These are phyloP conservation scores for Phaeosphaeria sp. DNA, from an alignment of 2,329 filamentous ascomycete genomes.

Conservation along the genomic window DNA sequence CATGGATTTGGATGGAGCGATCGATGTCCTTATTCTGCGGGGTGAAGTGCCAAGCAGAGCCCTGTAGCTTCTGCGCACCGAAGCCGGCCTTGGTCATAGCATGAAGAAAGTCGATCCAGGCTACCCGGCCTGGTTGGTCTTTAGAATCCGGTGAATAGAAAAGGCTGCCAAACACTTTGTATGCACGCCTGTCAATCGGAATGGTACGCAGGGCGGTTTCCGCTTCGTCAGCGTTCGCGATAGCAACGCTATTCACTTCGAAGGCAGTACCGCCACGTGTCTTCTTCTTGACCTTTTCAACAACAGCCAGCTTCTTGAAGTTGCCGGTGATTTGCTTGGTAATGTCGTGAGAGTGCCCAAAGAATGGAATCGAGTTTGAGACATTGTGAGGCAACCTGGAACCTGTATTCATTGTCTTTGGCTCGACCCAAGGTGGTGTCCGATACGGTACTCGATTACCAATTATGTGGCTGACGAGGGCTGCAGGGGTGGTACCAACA, in stretches of 20 bases:
- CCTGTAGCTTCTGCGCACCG: conserved; percentile 63
- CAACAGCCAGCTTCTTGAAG: conserved; percentile 10
- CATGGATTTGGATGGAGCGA: conserved; percentile 65
- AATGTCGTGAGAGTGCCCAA: no score
- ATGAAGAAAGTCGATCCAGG: conserved; percentile 62
- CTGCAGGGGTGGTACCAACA: conserved; percentile 8
- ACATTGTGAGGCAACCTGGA: conserved; percentile 1
- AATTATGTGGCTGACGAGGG: conserved; percentile 22
- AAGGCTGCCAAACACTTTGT: conserved; percentile 54
- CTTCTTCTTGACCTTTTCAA: conserved; percentile 9
- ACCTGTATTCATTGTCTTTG: not conserved
- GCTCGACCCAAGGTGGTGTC: conserved; percentile 55
- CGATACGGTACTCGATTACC: conserved; percentile 51
- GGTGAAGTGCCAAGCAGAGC: conserved; percentile 64
- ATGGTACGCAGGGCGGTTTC: not conserved
- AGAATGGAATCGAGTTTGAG: no score
- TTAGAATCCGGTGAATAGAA: conserved; percentile 44
- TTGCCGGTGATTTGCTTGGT: conserved; percentile 17
- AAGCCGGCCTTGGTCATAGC: conserved; percentile 62
- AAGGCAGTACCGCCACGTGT: conserved; percentile 5
- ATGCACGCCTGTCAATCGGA: conserved; percentile 48
- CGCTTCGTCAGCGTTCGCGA: not conserved
- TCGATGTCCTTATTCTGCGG: conserved; percentile 51
- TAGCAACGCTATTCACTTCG: not conserved
- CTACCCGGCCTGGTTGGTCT: conserved; percentile 56